Percentiles rank a stretch among this genome's conserved stretches.
phyloP scores from a whole-genome alignment of 2,329 filamentous ascomycete genomes.

The Claviceps pazoutovae region DNA sequence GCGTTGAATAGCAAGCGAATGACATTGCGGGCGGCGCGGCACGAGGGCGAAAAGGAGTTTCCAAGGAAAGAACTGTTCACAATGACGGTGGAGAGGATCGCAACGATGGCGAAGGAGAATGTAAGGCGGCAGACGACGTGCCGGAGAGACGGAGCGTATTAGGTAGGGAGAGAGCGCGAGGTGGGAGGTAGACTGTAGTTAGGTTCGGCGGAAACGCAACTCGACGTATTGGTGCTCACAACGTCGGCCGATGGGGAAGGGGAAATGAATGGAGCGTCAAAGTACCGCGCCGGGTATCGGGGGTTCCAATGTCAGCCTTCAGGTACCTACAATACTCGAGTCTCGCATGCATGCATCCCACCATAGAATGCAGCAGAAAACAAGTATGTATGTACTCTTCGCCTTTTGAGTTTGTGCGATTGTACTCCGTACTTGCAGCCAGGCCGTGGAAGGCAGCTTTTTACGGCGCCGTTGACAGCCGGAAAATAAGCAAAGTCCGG shows the following conservation, averaged over 20 bases:
- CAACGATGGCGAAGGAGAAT: neutral
- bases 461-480: too few relatives aligned
- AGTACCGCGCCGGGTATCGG: neutral
- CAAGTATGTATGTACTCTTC: too few relatives aligned
- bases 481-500: too few relatives aligned
- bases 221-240: too few relatives aligned
- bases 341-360: too few relatives aligned
- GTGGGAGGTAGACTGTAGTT: neutral
- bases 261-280: too few relatives aligned
- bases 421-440: too few relatives aligned
- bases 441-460: too few relatives aligned
- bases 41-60: constrained; percentile 10
- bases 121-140: neutral
- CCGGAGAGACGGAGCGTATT: neutral
- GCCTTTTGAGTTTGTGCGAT: too few relatives aligned
- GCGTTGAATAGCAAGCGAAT: constrained; percentile 19
- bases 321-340: too few relatives aligned
- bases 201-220: neutral
- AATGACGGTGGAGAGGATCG: neutral
- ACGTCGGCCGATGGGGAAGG: too few relatives aligned
- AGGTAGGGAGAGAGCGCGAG: neutral
- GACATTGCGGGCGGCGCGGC: constrained; percentile 19
- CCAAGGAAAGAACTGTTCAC: constrained; percentile 1
- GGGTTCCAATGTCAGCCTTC: neutral
- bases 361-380: too few relatives aligned